Base-by-base conservation (phyloP, 495 filamentous ascomycete genomes). In the Echria macrotheca region DNA sequence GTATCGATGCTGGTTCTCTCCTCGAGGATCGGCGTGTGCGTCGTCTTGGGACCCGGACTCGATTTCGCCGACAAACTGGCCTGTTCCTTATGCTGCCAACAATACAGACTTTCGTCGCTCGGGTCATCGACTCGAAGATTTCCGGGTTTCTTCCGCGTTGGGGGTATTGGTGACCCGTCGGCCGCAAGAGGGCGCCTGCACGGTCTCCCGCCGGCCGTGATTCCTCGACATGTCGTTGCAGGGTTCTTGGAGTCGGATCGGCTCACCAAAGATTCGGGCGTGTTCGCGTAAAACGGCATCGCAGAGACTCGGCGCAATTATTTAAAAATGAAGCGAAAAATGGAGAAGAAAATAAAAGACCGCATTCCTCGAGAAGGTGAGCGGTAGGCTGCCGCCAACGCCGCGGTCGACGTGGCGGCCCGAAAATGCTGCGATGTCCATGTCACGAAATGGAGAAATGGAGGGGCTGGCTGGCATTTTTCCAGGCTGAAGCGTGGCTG, bases 21-120 rank as follows among this genome's bases (percentile, higher is more conserved):
- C 56, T 82, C 72, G 19, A 79, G 50, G 5, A 71, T 68, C 0
- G 66, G 61, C 10, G 56, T 65, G 10, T 56, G 47, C 18, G 59
- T 54, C 32, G 56, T 44, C 29, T 58, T 53, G 7, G 69, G 61
- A 4, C 68, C 70, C 0, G 72, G 67, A 29, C 60, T 74, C 22
- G 73, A 72, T 8, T 54, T 53, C 4, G 71, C 61, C 14, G 71
- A 69, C 28, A 60, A 49, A 38, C 54, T 66, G 17, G 88, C 88
- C 64, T 98, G 93, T 50, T 94, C 88, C 56, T 87, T 88, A 67
- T 98, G 93, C 60, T 94, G 86, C 84, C 88, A 94, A 74, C 93
- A 98, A 63, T 88, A 98, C 46, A 73, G 54, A 35, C 47, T 63
- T 42, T 71, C 68, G 52, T 73, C 59, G 40, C 58, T 56, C 15